A percentile compares a stretch with the other conserved stretches of the same genome.
phyloP scores from a whole-genome alignment of 2,329 filamentous ascomycete species.

The Cryphonectria nitschkei region DNA sequence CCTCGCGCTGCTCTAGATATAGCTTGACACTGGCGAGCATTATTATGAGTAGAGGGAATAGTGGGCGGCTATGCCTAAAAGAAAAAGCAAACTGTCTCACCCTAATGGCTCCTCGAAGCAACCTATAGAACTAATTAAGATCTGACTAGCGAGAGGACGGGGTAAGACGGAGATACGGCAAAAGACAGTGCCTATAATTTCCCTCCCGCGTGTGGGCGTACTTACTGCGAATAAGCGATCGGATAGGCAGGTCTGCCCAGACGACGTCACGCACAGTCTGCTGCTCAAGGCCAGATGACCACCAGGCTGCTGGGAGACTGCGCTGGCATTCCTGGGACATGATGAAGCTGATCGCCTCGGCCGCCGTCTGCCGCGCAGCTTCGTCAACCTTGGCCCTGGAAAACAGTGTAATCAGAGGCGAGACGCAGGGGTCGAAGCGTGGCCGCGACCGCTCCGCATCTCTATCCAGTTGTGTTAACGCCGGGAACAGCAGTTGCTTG shows the following conservation, averaged over 20 bases:
- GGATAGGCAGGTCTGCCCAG: background rate
- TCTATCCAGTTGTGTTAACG: background rate
- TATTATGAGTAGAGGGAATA: background rate
- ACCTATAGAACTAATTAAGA: background rate
- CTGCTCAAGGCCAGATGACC: background rate
- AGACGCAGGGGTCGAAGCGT: background rate
- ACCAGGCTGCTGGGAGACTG: background rate
- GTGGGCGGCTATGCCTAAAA: background rate
- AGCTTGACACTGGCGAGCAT: background rate
- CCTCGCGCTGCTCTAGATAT: background rate
- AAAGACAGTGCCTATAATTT: background rate
- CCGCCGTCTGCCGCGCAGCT: background rate
- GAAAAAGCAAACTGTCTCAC: background rate
- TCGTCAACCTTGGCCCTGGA: background rate
- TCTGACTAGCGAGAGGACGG: background rate
- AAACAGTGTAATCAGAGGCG: background rate
- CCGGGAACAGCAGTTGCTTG: background rate
- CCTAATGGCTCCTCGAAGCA: background rate
- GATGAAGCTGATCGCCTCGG: background rate
- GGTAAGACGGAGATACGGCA: background rate
- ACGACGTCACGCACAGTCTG: background rate
- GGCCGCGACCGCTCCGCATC: background rate
- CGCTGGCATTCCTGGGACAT: background rate
- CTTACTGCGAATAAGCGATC: background rate
- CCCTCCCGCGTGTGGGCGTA: background rate